Base-by-base conservation (phyloP, 1,284 basidiomycete genomes). In the Cryptococcus deneoformans region DNA sequence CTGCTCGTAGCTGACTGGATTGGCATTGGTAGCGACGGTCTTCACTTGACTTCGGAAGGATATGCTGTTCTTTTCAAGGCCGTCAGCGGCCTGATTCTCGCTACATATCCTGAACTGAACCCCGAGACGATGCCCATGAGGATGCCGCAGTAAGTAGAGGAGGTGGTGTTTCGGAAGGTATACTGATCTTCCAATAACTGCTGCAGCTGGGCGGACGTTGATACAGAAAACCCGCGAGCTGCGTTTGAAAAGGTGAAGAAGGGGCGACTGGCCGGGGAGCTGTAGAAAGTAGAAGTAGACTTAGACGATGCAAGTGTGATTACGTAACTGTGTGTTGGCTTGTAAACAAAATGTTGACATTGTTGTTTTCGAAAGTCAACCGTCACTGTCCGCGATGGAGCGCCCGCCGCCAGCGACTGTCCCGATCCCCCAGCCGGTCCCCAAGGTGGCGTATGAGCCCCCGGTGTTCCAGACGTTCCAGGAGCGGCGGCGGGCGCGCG, bases 41-140 rank as follows among this genome's bases (percentile, higher is more conserved):
- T 94, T 58, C 92, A 95, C 75, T 75, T 91, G 63, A 90, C 83
- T 51, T 78, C 76, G 10, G 81, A 77, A 1, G 92, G 89, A 35
- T 92, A 93, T 68, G 72, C 80, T 71, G 87, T 92, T 50, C 77
- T 88, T 40, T 90, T 85, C 68, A 79, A 87, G 12, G 81, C 77
- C 37, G 71, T 93, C 53, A 79, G 85, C 46, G 77, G 81, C 57
- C 80, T 83, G 1, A 86, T 93, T 63, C 67, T 65, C 43, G 73
- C 79, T 55, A 77, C 80, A 29, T 85, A 84, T 70, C 87, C 90
- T 0, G 86, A 90, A 56, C 78, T 92, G n/a, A 80, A 88, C 72
- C 68, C 71, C 16, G 64, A 67, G 46, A 59, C 42, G 6, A 60
- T 72, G 48, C 53, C 61, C 8, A 71, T 70, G 71, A 59, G 68